A percentile compares a stretch with the other conserved stretches of the same genome.
Conservation (phyloP, 2,329 filamentous ascomycete species). For the Phialemoniopsis sp. region DNA sequence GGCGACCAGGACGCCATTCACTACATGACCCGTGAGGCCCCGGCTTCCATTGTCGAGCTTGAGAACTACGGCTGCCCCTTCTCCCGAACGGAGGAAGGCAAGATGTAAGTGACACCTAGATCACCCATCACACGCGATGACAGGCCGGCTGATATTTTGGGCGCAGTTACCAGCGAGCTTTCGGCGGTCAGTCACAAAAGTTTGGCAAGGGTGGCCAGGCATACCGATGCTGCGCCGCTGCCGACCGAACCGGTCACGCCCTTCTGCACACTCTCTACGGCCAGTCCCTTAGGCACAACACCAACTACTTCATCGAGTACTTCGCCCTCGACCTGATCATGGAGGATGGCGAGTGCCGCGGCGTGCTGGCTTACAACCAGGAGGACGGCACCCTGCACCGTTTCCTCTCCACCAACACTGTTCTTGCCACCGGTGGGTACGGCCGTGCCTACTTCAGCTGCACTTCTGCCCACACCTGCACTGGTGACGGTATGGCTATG, state of each 20-base stretch:
- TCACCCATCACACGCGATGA: no score
- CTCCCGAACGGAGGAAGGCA: constrained; percentile 92
- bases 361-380: constrained; percentile 97
- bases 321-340: constrained; percentile 96
- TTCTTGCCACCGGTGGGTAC: constrained; percentile 94
- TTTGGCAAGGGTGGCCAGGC: constrained; percentile 96
- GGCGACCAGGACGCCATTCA: constrained; percentile 97
- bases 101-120: constrained; percentile 63
- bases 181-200: constrained; percentile 94
- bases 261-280: constrained; percentile 98
- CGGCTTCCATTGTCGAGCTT: constrained; percentile 86
- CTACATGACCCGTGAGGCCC: constrained; percentile 96
- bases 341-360: constrained; percentile 94
- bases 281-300: constrained; percentile 94
- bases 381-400: constrained; percentile 97
- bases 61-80: constrained; percentile 98
- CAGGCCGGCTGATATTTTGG: constrained; percentile 7
- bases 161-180: constrained; percentile 86
- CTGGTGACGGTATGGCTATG: constrained; percentile 99
- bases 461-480: constrained; percentile 97
- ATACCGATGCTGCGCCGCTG: constrained; percentile 94
- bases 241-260: constrained; percentile 94
- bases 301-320: constrained; percentile 99
- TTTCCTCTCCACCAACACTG: constrained; percentile 95
- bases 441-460: constrained; percentile 98